Evolutionary conservation across 148 eudicot species (phyloP).

Genomic region (Heliamphora exappendiculata): DNA sequence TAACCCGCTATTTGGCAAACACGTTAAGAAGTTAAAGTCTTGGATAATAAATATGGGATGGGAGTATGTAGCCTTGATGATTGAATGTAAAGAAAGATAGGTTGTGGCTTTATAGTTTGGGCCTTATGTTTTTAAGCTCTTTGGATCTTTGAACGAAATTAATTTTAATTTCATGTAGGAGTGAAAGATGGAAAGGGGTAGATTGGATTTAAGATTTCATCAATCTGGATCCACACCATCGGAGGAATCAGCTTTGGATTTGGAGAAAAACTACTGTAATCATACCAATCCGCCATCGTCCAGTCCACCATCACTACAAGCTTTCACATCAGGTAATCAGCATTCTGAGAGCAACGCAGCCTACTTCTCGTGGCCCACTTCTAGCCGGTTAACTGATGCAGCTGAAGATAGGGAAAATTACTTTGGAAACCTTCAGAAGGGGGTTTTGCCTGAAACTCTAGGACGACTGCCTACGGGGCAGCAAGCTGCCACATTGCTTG

Average conservation of each 20-base stretch:
- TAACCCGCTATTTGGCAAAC: not conserved
- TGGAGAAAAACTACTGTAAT: constrained; percentile 34
- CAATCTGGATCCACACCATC: constrained; percentile 36
- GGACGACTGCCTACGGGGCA: constrained; percentile 46
- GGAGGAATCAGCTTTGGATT: constrained; percentile 46
- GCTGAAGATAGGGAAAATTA: constrained; percentile 61
- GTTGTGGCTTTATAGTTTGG: not conserved
- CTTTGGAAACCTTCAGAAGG: constrained; percentile 62
- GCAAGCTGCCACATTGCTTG: constrained; percentile 58
- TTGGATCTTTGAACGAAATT: not conserved
- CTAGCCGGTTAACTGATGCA: constrained; percentile 41
- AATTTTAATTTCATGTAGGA: constrained; percentile 6
- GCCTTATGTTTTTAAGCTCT: not conserved
- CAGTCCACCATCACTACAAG: constrained; percentile 31
- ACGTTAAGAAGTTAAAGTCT: not conserved
- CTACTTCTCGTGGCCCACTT: constrained; percentile 69
- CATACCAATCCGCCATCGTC: constrained; percentile 16
- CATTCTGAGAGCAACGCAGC: constrained; percentile 51
- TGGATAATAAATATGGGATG: not conserved
- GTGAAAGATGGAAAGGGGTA: constrained; percentile 24
- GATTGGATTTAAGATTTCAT: constrained; percentile 29
- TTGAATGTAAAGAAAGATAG: not conserved
- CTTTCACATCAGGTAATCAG: constrained; percentile 38
- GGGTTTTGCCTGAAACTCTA: constrained; percentile 51
- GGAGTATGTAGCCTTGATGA: not conserved